phyloP scores from a whole-genome alignment of 2,329 filamentous ascomycete species.

The Fusarium sp. region DNA sequence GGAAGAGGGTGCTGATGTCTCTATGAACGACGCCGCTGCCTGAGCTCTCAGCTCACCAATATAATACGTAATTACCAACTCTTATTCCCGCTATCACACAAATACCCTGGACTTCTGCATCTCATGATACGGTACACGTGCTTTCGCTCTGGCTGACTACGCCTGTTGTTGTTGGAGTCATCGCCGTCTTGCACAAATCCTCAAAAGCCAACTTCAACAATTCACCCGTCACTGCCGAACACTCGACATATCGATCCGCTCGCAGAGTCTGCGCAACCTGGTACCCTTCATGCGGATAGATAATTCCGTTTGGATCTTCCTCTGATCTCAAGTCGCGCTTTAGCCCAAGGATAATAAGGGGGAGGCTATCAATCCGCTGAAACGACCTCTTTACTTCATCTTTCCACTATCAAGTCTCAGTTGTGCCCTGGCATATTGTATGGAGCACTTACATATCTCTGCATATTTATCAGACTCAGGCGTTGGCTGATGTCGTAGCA shows the following conservation, averaged over 20 bases:
- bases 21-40: conserved; percentile 54
- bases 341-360: conserved; percentile 68
- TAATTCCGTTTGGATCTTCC: conserved; percentile 69
- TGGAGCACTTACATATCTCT: conserved; percentile 61
- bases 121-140: conserved; percentile 65
- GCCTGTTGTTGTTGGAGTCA: conserved; percentile 59
- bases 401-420: conserved; percentile 63
- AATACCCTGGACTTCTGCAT: not conserved
- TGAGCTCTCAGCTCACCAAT: conserved; percentile 31
- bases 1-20: conserved; percentile 50
- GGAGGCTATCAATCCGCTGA: conserved; percentile 60
- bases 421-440: not conserved
- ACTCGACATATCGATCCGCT: conserved; percentile 73
- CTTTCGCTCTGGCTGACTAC: conserved; percentile 67
- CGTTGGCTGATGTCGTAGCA: conserved; percentile 73
- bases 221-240: conserved; percentile 71
- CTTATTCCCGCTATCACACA: not conserved
- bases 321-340: conserved; percentile 72
- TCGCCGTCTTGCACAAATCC: conserved; percentile 70
- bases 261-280: conserved; percentile 68
- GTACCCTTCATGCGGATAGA: conserved; percentile 72
- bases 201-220: conserved; percentile 69
- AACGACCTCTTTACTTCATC: conserved; percentile 66
- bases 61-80: conserved; percentile 1
- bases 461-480: conserved; percentile 68